Conservation (phyloP, 2,329 filamentous ascomycete species). For the Apiospora kogelbergensis region DNA sequence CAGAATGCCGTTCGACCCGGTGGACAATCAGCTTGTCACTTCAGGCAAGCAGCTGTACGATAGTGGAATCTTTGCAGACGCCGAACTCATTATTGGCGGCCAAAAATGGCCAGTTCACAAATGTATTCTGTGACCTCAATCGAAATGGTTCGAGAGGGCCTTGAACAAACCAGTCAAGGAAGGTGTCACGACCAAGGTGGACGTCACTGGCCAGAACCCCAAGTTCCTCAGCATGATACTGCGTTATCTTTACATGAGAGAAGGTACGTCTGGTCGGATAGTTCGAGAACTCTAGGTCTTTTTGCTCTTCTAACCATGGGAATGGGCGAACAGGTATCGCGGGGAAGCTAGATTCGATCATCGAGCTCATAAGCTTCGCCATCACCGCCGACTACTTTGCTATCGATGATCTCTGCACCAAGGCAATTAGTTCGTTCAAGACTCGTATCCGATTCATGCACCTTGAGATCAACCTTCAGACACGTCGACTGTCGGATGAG, state of each 20-base stretch:
- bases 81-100: constrained; percentile 9
- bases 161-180: background rate
- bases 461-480: fast-evolving
- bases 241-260: background rate
- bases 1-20: background rate
- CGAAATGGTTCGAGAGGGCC: constrained; percentile 13
- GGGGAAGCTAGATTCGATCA: background rate
- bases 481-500: fast-evolving
- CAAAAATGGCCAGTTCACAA: constrained; percentile 17
- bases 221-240: background rate
- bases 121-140: constrained; percentile 12
- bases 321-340: too few species aligned
- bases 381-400: background rate
- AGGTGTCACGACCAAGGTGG: too few species aligned
- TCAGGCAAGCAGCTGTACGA: background rate
- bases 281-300: background rate
- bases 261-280: background rate
- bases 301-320: background rate
- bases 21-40: background rate
- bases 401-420: background rate
- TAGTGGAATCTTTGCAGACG: constrained; percentile 11
- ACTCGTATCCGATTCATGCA: background rate
- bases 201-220: background rate
- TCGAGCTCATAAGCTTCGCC: background rate
- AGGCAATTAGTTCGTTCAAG: background rate